Percentiles rank a stretch among this genome's conserved stretches.
Evolutionary conservation across 2,329 filamentous ascomycete genomes (phyloP).

Genomic region (Teratosphaeria destructans): DNA sequence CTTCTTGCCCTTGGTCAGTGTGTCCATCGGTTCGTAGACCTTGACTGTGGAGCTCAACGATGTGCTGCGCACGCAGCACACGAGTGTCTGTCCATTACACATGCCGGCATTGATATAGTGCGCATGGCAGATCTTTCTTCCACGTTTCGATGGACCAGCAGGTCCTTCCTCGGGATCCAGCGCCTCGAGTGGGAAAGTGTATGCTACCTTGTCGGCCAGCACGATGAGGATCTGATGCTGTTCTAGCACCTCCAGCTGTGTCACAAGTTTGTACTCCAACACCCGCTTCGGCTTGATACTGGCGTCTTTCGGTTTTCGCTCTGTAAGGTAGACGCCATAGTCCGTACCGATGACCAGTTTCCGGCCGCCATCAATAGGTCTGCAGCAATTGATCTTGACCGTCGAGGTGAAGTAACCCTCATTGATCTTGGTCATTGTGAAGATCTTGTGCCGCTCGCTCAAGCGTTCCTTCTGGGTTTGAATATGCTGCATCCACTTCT

Average conservation of each 20-base stretch:
- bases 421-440: conserved; percentile 57
- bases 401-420: conserved; percentile 83
- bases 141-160: conserved; percentile 67
- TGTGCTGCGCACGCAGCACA: conserved; percentile 92
- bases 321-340: conserved; percentile 82
- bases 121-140: conserved; percentile 94
- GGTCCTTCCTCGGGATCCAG: conserved; percentile 70
- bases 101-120: conserved; percentile 98
- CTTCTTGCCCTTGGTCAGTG: conserved; percentile 70
- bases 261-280: conserved; percentile 76
- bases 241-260: conserved; percentile 91
- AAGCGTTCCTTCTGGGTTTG: conserved; percentile 81
- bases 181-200: conserved; percentile 79
- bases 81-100: conserved; percentile 83
- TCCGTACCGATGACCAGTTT: conserved; percentile 94
- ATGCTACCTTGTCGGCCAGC: conserved; percentile 82
- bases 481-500: conserved; percentile 96
- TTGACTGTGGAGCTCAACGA: conserved; percentile 93
- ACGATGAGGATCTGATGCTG: conserved; percentile 89
- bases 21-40: conserved; percentile 96
- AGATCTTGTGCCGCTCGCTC: conserved; percentile 63
- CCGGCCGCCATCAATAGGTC: conserved; percentile 87
- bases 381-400: conserved; percentile 76
- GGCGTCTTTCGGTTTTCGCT: conserved; percentile 77
- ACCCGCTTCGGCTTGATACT: conserved; percentile 65